Base-by-base conservation (phyloP, 192 early-diverging fungal species). In the Podila verticillata region DNA sequence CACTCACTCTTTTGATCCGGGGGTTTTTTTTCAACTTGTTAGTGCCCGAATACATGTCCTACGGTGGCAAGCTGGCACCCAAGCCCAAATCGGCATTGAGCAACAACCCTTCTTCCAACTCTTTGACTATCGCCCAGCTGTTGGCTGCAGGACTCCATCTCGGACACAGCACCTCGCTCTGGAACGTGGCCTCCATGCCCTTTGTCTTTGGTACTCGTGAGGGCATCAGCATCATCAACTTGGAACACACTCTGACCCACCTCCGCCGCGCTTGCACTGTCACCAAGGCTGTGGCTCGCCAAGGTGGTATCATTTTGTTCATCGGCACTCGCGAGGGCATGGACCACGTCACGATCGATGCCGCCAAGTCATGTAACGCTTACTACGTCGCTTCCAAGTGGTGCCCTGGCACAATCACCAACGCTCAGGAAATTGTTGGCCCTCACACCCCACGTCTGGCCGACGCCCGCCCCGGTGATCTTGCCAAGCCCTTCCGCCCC, bases 211-310 rank as follows among this genome's bases (percentile, higher is more conserved):
- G 97, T 61, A 88, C 91, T 26, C 92, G 97, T 51, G 83, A 92
- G 49, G 96, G 95, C 31, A 91, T 98, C 36, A 93, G 93, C 72
- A 93, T 99, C 65, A 96, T 99, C 85, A 96, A 99, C 75, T 80
- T 96, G 57, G 96, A 99, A 68, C 93, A 96, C 48, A 97, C 97
- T 2, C 79, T 98, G 65, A 90, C 91, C 4, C 87, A 91, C 39
- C 86, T 99, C 29, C 87, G 96, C 34, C 89, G 96, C 48, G 95
- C 97, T 7, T 89, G 90, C 61, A 89, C 88, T 51, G 88, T 97
- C 24, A 87, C 89, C 12, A 74, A 88, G 24, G 88, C 90, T 30
- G 90, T 97, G 6, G 91, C 95, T 31, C 80, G 87, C 47, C 73
- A 89, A 20, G 95, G 94, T 34, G 95, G 97, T 8, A 89, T 89